Conservation (phyloP, 257 asterid species). For the Solanum dulcamara region DNA sequence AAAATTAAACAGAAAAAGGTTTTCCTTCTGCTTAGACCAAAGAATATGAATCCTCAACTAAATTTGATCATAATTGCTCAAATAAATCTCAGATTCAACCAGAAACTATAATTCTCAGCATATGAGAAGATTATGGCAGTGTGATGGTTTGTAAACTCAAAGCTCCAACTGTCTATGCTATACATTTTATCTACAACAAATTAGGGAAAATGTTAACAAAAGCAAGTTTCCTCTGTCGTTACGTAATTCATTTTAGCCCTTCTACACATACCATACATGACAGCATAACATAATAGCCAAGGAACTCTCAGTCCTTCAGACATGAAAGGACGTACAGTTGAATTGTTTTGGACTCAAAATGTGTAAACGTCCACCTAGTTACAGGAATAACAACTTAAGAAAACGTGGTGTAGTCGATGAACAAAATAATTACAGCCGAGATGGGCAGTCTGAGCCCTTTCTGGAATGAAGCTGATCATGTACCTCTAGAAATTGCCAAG, state of each 20-base stretch:
- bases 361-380: not conserved
- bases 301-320: not conserved
- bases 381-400: not conserved
- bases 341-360: not conserved
- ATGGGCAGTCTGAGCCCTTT: not conserved
- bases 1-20: not conserved
- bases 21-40: not conserved
- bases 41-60: not conserved
- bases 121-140: not conserved
- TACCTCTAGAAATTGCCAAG: not conserved
- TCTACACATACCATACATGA: not conserved
- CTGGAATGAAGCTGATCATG: not conserved
- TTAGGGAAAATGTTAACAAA: not conserved
- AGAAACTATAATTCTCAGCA: not conserved
- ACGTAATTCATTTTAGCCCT: not conserved
- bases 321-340: not conserved
- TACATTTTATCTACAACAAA: not conserved
- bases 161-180: not conserved
- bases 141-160: not conserved
- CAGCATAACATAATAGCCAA: not conserved
- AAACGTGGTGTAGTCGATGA: not conserved
- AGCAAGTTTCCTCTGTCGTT: not conserved
- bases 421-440: not conserved
- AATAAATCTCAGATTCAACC: not conserved
- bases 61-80: not conserved